These are phyloP conservation scores for Obelidium mucronatum DNA, from an alignment of 192 early-diverging fungal species.

Conservation along the genomic window DNA sequence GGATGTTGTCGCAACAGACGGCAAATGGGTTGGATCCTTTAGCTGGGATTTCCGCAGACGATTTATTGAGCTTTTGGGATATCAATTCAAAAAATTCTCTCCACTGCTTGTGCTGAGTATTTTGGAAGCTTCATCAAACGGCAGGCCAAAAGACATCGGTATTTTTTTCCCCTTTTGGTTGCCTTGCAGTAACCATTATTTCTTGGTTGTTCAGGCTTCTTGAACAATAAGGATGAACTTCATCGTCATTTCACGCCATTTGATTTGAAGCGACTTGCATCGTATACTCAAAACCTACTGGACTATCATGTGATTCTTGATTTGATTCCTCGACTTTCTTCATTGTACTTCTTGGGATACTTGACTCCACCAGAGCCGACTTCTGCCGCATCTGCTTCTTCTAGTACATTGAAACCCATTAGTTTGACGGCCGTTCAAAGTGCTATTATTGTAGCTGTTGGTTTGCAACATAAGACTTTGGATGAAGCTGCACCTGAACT, in stretches of 20 bases:
- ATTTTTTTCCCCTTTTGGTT: neutral
- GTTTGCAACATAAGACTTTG: conserved; percentile 91
- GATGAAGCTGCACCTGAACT: conserved; percentile 90
- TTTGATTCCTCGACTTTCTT: conserved; percentile 82
- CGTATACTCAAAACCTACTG: conserved; percentile 94
- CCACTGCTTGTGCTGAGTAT: conserved; percentile 83
- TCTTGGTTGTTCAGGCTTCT: conserved; percentile 15
- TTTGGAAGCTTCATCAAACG: conserved; percentile 75
- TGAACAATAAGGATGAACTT: conserved; percentile 42
- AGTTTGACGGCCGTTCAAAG: conserved; percentile 87
- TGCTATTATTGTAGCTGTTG: conserved; percentile 85
- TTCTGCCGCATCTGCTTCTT: neutral
- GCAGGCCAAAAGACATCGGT: conserved; percentile 21
- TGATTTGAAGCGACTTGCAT: conserved; percentile 95
- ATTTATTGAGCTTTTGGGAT: conserved; percentile 88
- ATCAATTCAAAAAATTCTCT: conserved; percentile 85
- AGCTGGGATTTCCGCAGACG: conserved; percentile 90
- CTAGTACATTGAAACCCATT: conserved; percentile 45
- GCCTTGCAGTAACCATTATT: neutral
- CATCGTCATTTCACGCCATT: conserved; percentile 70
- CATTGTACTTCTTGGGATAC: conserved; percentile 78
- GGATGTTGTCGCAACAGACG: conserved; percentile 47
- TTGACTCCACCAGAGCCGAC: conserved; percentile 48
- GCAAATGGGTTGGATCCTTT: conserved; percentile 86
- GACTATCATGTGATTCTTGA: conserved; percentile 99